phyloP scores from a whole-genome alignment of 176 grass and related monocot genomes.

The Cenchrus purpureus region DNA sequence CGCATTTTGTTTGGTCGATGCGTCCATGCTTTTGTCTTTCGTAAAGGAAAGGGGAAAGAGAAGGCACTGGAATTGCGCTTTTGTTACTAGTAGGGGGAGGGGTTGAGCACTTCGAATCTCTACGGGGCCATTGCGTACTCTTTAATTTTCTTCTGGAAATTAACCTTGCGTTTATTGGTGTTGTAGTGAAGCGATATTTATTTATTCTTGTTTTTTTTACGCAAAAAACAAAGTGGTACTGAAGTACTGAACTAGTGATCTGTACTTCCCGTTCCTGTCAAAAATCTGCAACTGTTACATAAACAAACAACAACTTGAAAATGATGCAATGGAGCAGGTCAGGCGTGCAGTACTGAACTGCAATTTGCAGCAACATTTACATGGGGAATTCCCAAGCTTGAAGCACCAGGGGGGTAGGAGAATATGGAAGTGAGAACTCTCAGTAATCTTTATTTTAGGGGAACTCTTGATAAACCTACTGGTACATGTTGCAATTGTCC shows the following conservation, averaged over 20 bases:
- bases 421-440: constrained; percentile 21
- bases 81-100: constrained; percentile 21
- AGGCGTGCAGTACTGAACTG: background rate
- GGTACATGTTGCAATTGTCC: constrained; percentile 9
- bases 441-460: background rate
- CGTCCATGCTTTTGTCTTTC: constrained; percentile 7
- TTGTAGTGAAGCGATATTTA: background rate
- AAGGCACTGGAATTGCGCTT: constrained; percentile 23
- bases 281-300: background rate
- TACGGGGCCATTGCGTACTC: background rate
- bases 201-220: no score
- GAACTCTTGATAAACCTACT: constrained; percentile 7
- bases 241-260: background rate
- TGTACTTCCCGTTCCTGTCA: background rate
- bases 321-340: background rate
- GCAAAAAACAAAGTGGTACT: background rate
- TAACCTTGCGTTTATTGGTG: background rate
- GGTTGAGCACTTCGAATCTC: constrained; percentile 14
- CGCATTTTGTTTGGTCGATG: constrained; percentile 5
- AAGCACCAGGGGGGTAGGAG: background rate
- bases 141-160: background rate
- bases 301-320: constrained; percentile 2
- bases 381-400: constrained; percentile 15
- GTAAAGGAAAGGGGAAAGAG: constrained; percentile 14
- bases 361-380: constrained; percentile 14